Conservation (phyloP, 768 basidiomycete genomes). For the Trametes maxima region DNA sequence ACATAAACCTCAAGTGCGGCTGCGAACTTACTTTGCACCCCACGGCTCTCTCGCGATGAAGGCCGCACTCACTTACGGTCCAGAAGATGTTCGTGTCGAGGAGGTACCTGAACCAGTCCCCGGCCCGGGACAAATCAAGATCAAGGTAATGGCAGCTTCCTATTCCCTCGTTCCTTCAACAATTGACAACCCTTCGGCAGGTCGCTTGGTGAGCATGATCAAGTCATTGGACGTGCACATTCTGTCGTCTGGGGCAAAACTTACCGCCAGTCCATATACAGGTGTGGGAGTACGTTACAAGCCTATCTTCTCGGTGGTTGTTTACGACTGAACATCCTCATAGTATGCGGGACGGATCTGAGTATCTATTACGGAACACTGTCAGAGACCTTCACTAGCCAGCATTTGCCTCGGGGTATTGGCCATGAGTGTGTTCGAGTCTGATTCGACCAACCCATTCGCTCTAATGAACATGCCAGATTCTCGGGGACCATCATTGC, state of each 20-base stretch:
- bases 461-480: constrained; percentile 1
- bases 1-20: too few species aligned
- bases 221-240: not conserved
- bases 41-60: constrained; percentile 36
- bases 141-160: constrained; percentile 38
- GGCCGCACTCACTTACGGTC: constrained; percentile 48
- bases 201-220: constrained; percentile 11
- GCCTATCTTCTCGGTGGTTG: not conserved
- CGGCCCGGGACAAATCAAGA: constrained; percentile 43
- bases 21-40: too few species aligned
- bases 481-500: constrained; percentile 30
- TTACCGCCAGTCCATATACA: not conserved
- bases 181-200: not conserved
- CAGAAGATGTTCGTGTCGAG: constrained; percentile 47
- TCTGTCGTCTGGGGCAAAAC: too few species aligned
- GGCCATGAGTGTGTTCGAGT: constrained; percentile 44
- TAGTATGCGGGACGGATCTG: constrained; percentile 51
- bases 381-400: constrained; percentile 42
- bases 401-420: constrained; percentile 43
- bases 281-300: constrained; percentile 13
- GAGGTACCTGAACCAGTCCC: constrained; percentile 42
- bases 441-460: not conserved
- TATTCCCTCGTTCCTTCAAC: too few species aligned
- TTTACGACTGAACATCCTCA: not conserved
- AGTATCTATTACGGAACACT: constrained; percentile 22